These are phyloP conservation scores for Salix koriyanagi DNA, from an alignment of 345 rosid genomes.

Conservation along the genomic window DNA sequence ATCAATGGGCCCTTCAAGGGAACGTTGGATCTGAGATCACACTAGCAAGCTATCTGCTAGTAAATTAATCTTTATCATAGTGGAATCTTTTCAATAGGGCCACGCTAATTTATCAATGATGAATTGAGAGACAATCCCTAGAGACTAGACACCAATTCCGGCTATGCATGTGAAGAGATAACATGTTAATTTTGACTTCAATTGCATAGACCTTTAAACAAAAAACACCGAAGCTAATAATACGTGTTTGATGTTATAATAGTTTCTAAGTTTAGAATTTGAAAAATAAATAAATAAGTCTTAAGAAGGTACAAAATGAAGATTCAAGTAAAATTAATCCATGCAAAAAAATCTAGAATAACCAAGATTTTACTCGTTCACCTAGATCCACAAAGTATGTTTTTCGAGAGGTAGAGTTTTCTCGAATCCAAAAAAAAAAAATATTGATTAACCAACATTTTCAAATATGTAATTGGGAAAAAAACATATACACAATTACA, in stretches of 20 bases:
- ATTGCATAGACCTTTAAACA: not conserved
- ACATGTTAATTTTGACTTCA: not conserved
- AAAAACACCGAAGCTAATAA: not conserved
- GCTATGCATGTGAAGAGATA: conserved; percentile 3
- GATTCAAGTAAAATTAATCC: no score
- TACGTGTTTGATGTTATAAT: no score
- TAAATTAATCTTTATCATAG: not conserved
- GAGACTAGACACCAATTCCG: not conserved
- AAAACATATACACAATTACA: no score
- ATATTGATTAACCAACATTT: no score
- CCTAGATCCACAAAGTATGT: no score
- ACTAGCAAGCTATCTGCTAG: not conserved
- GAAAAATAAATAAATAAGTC: no score
- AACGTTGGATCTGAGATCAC: not conserved
- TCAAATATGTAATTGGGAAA: no score
- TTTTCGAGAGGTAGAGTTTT: accelerated
- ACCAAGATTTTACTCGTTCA: no score
- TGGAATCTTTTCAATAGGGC: conserved; percentile 11
- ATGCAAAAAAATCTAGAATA: no score
- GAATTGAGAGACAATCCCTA: not conserved
- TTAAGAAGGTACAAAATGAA: no score
- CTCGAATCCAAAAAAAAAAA: no score
- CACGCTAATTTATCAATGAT: not conserved
- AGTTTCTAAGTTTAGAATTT: no score
- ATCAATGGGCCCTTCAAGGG: conserved; percentile 4